Evolutionary conservation across 2,329 filamentous ascomycete species (phyloP), one percentile per base, ranked within the genome.

Genomic region (Penicillium olsonii): DNA sequence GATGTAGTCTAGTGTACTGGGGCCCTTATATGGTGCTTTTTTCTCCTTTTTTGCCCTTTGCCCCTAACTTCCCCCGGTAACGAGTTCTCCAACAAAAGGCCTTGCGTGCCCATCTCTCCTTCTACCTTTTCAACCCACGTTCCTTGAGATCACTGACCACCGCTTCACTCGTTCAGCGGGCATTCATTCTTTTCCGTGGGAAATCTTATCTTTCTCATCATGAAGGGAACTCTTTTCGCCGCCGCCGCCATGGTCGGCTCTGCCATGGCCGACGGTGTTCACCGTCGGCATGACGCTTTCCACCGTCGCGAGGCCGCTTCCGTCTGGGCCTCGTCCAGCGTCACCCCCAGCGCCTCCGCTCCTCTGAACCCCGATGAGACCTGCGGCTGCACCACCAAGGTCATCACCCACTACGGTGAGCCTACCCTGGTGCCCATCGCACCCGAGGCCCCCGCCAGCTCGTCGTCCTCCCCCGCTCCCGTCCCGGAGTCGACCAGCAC

Each of bases 371-470:
- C 69, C 55, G 75, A 74, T 27, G 68, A 78, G 55, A 70, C 73
- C 45, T 90, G 87, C 69, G 80, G 80, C 55, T 92, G 88, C 82
- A 87, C 81, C 58, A 90, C 88, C 69, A 83, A 87, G 77, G 87
- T 84, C 74, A 82, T 81, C 70, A 89, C 85, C 67, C 80, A 82
- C 75, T 85, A 82, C 63, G 87, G 87, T 66, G 77, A 82, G 66
- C 73, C 83, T 48, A 87, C 82, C 59, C 75, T 74, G 68, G 67
- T 80, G 18, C 65, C 67, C 40, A 49, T 63, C 39, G 60, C 67
- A 33, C 60, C 65, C 39, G 50, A 60, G 50, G 52, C 63, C 47
- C 39, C 45, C 19, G 19, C 40, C 27, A 22, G 26, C 18, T 19
- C 45, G 9, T 19, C 45, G 29, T 42, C 45, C 14, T 17, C 40